phyloP scores from a whole-genome alignment of 129 eudicot species.

The Dittrichia graveolens region DNA sequence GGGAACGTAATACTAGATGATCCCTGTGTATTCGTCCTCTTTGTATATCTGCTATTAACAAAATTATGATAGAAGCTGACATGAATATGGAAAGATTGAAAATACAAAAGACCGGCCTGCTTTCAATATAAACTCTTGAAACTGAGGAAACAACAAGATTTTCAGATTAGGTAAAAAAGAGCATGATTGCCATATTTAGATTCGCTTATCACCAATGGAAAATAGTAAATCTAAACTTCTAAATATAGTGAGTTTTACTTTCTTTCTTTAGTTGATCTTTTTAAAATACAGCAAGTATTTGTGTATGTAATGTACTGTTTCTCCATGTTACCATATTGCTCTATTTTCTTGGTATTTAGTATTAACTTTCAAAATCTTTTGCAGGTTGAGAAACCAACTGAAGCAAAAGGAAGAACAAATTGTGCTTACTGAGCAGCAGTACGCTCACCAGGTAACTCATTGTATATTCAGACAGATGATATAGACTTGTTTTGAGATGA shows the following conservation, averaged over 20 bases:
- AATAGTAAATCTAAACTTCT: too few relatives aligned
- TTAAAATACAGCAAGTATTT: not conserved
- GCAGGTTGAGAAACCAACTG: slow-evolving; percentile 80
- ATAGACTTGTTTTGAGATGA: not conserved
- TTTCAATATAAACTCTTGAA: not conserved
- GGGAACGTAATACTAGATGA: not conserved
- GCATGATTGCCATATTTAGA: not conserved
- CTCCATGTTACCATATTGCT: slow-evolving; percentile 13
- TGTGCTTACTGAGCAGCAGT: slow-evolving; percentile 79
- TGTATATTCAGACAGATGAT: slow-evolving; percentile 10
- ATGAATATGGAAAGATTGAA: not conserved
- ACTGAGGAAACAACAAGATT: not conserved
- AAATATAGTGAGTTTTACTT: not conserved
- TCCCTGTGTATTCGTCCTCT: not conserved
- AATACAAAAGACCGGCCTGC: not conserved
- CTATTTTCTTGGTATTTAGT: slow-evolving; percentile 1
- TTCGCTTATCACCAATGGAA: too few relatives aligned
- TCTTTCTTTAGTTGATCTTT: not conserved
- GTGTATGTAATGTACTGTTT: not conserved
- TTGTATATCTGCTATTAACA: slow-evolving; percentile 20
- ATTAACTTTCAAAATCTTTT: slow-evolving; percentile 14
- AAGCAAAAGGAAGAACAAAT: slow-evolving; percentile 84
- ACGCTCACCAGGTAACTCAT: slow-evolving; percentile 62
- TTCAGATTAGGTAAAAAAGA: not conserved
- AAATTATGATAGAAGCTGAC: not conserved